Percentiles rank a stretch among this genome's conserved stretches.
Conservation (phyloP, 768 basidiomycete genomes). For the Boletus reticuloceps region DNA sequence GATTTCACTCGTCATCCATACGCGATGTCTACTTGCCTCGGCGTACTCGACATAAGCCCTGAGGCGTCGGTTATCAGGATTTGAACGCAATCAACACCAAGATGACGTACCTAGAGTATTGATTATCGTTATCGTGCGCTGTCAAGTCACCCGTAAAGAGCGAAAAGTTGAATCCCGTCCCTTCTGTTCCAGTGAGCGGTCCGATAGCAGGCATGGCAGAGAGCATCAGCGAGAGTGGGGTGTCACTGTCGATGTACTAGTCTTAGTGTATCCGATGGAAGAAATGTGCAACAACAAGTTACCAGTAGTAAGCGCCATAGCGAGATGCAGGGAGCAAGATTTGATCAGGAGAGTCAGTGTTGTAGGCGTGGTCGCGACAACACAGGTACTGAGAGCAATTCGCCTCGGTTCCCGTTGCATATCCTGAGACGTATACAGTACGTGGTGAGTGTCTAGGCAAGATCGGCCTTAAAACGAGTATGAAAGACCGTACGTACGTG, state of each 20-base stretch:
- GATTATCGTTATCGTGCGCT: constrained; percentile 63
- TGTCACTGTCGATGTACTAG: constrained; percentile 41
- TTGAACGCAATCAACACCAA: background rate
- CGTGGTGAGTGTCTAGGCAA: background rate
- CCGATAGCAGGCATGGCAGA: constrained; percentile 64
- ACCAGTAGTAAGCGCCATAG: constrained; percentile 42
- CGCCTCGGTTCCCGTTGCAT: constrained; percentile 62
- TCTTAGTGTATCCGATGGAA: background rate
- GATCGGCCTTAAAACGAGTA: too few relatives aligned
- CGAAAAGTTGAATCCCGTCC: constrained; percentile 58
- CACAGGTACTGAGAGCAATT: constrained; percentile 63
- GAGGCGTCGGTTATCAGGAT: background rate
- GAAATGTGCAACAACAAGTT: background rate
- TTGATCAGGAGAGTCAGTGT: constrained; percentile 43
- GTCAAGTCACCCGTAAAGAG: constrained; percentile 73
- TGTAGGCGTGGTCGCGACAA: constrained; percentile 52
- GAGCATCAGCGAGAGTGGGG: constrained; percentile 53
- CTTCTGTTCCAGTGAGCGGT: constrained; percentile 53
- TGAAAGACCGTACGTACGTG: too few relatives aligned
- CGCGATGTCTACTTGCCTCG: constrained; percentile 39
- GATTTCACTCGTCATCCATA: background rate
- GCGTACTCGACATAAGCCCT: constrained; percentile 59
- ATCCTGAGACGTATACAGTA: constrained; percentile 34
- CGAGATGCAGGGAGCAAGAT: constrained; percentile 57
- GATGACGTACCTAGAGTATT: constrained; percentile 48